Evolutionary conservation across 2,329 filamentous ascomycete species (phyloP), one percentile per base, ranked within the genome.

Genomic region (Aspergillus tamarii): DNA sequence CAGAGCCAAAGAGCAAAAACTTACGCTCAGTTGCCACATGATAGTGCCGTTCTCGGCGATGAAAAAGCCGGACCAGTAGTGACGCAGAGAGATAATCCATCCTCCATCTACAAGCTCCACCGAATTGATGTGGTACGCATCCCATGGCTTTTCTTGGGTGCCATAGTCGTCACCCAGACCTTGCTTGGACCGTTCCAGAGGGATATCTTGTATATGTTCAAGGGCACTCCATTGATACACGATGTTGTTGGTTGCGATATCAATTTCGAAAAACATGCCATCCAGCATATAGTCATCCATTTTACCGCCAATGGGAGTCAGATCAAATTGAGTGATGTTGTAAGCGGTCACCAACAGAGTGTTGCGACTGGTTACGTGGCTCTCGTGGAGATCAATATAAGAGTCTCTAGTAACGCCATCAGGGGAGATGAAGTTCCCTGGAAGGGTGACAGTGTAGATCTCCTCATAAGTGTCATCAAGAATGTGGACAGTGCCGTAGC

Each of bases 51-150:
- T 70, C 36, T 70, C 69, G 63, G 73, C 67, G 16, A 78, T 46
- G 36, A 74, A 74, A 48, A 70, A 76, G 1, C 68, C 74, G 8
- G 73, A 74, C 71, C 74, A 78, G 52, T 71, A 73, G 64, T 77
- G 75, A n/a, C 76, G 75, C 28, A 76, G 61, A 23, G 75, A 78
- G n/a, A 78, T 66, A 10, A 78, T 62, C 46, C 75, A 78, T 19
- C 76, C 72, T 3, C 77, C 70, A n/a, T 74, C 66, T 53, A 75
- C 69, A 7, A 67, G 58, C 50, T 73, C 66, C 28, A 78, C 70
- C 11, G 76, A 69, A 62, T 78, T 78, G 60, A 77, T 77, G 60
- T 78, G 75, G 57, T 76, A 78, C 23, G 72, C 69, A 67, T 78
- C 76, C 67, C 72, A 77, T n/a, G 76, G 75, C 16, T 64, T 65